Conservation (phyloP, 2,329 filamentous ascomycete species). For the Curvularia hawaiiensis region DNA sequence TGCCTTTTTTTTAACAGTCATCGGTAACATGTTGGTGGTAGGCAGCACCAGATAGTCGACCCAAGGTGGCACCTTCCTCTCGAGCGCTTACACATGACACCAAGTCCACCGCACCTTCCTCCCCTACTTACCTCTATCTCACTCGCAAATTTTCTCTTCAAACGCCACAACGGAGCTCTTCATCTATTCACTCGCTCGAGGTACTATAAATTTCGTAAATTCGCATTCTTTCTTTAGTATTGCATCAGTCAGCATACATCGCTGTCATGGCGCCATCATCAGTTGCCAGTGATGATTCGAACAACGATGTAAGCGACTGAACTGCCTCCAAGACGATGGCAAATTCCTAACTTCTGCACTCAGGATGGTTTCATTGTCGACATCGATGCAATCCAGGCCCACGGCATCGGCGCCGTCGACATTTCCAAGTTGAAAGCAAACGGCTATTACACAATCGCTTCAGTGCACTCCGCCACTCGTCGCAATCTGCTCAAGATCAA, state of each 20-base stretch:
- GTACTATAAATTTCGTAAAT: constrained; percentile 7
- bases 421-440: constrained; percentile 68
- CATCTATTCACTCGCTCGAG: neutral
- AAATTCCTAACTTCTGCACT: neutral
- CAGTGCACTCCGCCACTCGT: constrained; percentile 64
- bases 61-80: constrained; percentile 15
- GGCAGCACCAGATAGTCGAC: neutral
- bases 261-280: constrained; percentile 53
- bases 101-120: constrained; percentile 21
- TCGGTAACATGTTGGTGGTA: neutral
- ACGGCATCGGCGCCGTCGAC: constrained; percentile 69
- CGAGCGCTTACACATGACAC: constrained; percentile 20
- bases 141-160: neutral
- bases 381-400: constrained; percentile 68
- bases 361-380: constrained; percentile 65
- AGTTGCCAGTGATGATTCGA: constrained; percentile 58
- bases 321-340: neutral
- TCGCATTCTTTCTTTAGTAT: constrained; percentile 10
- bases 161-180: neutral
- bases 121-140: constrained; percentile 11
- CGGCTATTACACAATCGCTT: constrained; percentile 67
- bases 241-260: constrained; percentile 3
- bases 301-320: constrained; percentile 51
- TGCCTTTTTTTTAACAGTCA: neutral
- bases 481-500: constrained; percentile 69